Conservation (phyloP, 2,329 filamentous ascomycete genomes). For the Sarocladium brachiariae region DNA sequence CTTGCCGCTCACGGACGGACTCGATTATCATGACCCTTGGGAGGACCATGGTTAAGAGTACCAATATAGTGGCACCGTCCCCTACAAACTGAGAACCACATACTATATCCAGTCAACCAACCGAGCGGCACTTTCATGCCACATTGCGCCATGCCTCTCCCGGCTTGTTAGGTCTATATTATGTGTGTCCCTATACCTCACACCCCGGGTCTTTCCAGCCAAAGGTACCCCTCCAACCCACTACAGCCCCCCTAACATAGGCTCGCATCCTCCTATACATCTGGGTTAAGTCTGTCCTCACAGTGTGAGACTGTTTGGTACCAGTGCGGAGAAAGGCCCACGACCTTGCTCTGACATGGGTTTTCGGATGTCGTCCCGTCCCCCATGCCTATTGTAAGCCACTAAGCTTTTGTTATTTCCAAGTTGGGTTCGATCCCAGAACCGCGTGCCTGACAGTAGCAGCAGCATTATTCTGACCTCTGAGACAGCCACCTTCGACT, state of each 20-base stretch:
- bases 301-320: neutral
- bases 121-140: constrained; percentile 3
- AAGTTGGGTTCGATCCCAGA: neutral
- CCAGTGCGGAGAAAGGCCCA: constrained; percentile 5
- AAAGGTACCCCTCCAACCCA: neutral
- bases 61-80: neutral
- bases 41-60: neutral
- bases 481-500: constrained; percentile 1
- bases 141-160: neutral
- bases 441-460: constrained; percentile 4
- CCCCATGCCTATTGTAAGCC: neutral
- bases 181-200: neutral
- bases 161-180: neutral
- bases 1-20: neutral
- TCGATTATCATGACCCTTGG: neutral
- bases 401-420: neutral
- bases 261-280: constrained; percentile 4
- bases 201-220: neutral
- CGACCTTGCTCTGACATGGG: neutral
- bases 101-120: neutral
- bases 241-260: neutral
- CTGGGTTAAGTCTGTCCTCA: neutral
- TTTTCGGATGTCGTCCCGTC: constrained; percentile 8
- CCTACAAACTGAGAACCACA: neutral
- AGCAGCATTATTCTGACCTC: neutral